phyloP scores from a whole-genome alignment of 2,329 filamentous ascomycete genomes.

The Aureobasidium sp. region DNA sequence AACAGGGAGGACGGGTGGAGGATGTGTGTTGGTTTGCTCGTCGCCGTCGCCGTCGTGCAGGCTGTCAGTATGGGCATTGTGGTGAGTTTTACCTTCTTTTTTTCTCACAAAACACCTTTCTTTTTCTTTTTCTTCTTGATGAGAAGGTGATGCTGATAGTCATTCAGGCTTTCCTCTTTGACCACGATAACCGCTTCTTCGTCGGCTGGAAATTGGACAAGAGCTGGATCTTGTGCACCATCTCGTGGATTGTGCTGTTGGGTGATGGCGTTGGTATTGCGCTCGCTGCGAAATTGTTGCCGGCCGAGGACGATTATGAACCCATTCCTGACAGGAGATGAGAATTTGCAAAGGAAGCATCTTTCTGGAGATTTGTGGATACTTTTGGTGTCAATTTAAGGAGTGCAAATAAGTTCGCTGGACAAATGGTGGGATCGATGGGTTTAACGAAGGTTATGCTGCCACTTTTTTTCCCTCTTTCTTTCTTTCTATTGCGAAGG shows the following conservation, averaged over 20 bases:
- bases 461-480: no score
- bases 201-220: conserved; percentile 74
- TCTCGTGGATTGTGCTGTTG: conserved; percentile 51
- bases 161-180: conserved; percentile 68
- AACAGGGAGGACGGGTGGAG: conserved; percentile 79
- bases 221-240: conserved; percentile 65
- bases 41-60: conserved; percentile 60
- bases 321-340: conserved; percentile 46
- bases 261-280: conserved; percentile 53
- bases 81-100: no score
- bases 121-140: no score
- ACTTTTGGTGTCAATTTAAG: no score
- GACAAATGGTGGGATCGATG: no score
- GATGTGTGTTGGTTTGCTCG: conserved; percentile 59
- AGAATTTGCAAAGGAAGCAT: not conserved
- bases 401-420: no score
- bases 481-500: no score
- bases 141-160: not conserved
- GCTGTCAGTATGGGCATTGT: conserved; percentile 74
- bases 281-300: conserved; percentile 61
- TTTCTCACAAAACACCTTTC: no score
- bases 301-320: conserved; percentile 81
- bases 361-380: no score
- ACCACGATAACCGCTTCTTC: conserved; percentile 76
- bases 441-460: no score